A percentile compares a stretch with the other conserved stretches of the same genome.
phyloP scores from a whole-genome alignment of 768 basidiomycete genomes.

The Termitomyces sp. region DNA sequence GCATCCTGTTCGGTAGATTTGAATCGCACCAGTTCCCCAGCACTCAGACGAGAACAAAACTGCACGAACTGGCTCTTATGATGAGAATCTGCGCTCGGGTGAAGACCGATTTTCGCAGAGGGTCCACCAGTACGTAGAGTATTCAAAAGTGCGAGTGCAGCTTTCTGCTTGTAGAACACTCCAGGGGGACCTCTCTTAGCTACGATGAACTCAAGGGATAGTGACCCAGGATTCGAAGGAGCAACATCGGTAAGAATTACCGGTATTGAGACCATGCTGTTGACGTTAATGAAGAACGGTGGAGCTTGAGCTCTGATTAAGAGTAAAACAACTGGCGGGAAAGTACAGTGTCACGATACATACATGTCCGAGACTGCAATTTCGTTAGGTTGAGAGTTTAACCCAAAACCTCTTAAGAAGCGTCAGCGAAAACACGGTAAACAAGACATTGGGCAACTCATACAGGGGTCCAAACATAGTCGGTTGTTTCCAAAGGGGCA shows the following conservation, averaged over 20 bases:
- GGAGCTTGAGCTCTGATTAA: conserved; percentile 20
- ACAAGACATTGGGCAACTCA: conserved; percentile 3
- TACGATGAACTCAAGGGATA: conserved; percentile 33
- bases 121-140: conserved; percentile 48
- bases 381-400: conserved; percentile 14
- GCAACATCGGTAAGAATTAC: conserved; percentile 38
- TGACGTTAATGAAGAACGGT: conserved; percentile 44
- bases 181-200: conserved; percentile 45
- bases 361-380: conserved; percentile 22
- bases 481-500: conserved; percentile 38
- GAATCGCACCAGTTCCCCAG: conserved; percentile 47
- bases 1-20: neutral
- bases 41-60: conserved; percentile 44
- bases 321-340: conserved; percentile 4
- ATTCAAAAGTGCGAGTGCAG: conserved; percentile 46
- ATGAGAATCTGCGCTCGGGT: conserved; percentile 31
- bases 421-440: neutral
- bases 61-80: conserved; percentile 43
- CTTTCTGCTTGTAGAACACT: conserved; percentile 49
- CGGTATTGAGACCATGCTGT: conserved; percentile 45
- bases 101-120: conserved; percentile 40
- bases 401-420: conserved; percentile 29
- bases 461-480: conserved; percentile 65
- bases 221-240: conserved; percentile 22
- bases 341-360: conserved; percentile 9